These are phyloP conservation scores for Sclerospora graminicola DNA, from an alignment of 352 stramenopile species.

Conservation along the genomic window DNA sequence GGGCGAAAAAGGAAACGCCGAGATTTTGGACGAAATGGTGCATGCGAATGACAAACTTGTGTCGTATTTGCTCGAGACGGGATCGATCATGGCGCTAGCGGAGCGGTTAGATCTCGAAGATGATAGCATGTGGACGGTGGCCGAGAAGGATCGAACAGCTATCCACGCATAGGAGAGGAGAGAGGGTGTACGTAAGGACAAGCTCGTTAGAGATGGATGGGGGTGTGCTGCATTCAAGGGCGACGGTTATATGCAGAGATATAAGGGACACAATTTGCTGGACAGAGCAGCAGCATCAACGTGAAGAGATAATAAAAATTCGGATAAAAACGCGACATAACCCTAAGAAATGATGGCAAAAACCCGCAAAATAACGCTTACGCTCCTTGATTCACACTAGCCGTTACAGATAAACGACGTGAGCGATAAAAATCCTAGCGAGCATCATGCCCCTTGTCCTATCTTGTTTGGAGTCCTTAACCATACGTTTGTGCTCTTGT, in stretches of 20 bases:
- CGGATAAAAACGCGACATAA: too few relatives aligned
- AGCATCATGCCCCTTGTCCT: too few relatives aligned
- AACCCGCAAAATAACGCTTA: slow-evolving; percentile 62
- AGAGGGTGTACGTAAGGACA: slow-evolving; percentile 2
- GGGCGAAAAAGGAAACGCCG: slow-evolving; percentile 37
- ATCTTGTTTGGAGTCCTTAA: too few relatives aligned
- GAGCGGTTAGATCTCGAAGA: slow-evolving; percentile 75
- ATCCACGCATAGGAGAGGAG: slow-evolving; percentile 76
- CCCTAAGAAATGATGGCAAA: slow-evolving; percentile 13
- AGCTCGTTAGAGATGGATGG: too few relatives aligned
- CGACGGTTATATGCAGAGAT: too few relatives aligned
- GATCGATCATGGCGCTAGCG: slow-evolving; percentile 77
- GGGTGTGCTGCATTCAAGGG: too few relatives aligned
- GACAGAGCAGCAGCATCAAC: not conserved
- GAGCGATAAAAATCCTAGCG: too few relatives aligned
- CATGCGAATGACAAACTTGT: slow-evolving; percentile 75
- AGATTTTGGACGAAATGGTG: slow-evolving; percentile 78
- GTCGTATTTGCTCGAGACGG: slow-evolving; percentile 78
- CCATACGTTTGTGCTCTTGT: too few relatives aligned
- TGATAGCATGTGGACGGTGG: slow-evolving; percentile 76
- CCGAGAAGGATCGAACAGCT: slow-evolving; percentile 74
- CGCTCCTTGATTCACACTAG: slow-evolving; percentile 46
- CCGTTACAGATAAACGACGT: slow-evolving; percentile 11
- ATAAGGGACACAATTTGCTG: too few relatives aligned
- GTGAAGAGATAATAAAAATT: too few relatives aligned